These are phyloP conservation scores for Cutaneotrichosporon cavernicola DNA, from an alignment of 1,284 basidiomycete genomes.

Conservation along the genomic window DNA sequence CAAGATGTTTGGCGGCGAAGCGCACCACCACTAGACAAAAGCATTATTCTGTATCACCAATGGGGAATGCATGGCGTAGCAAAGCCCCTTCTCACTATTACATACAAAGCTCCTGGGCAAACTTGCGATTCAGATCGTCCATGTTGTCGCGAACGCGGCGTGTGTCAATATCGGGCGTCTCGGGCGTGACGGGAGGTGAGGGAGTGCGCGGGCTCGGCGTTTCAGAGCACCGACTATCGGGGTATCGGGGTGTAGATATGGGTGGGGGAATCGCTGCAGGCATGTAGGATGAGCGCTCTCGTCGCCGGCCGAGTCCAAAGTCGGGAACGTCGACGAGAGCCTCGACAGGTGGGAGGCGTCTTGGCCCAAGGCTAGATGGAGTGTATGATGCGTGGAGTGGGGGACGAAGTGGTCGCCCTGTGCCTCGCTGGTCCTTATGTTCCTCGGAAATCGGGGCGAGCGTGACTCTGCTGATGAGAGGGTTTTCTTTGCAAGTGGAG, in stretches of 20 bases:
- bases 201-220: conserved; percentile 9
- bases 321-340: background rate
- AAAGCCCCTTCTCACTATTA: conserved; percentile 2
- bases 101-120: conserved; percentile 10
- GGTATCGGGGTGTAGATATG: background rate
- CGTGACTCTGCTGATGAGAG: background rate
- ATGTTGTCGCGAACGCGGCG: conserved; percentile 8
- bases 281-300: background rate
- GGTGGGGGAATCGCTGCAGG: background rate
- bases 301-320: background rate
- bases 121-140: conserved; percentile 11
- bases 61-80: conserved; percentile 22
- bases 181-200: conserved; percentile 4
- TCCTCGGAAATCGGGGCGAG: conserved; percentile 11
- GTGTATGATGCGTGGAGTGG: conserved; percentile 8
- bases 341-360: conserved; percentile 1
- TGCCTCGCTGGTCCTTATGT: conserved; percentile 4
- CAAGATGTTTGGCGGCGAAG: conserved; percentile 16
- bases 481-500: background rate
- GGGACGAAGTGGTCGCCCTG: background rate
- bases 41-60: conserved; percentile 19
- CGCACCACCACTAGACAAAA: conserved; percentile 16
- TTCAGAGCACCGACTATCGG: background rate
- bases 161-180: conserved; percentile 9
- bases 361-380: background rate